Percentiles rank a stretch among this genome's conserved stretches.
Evolutionary conservation across 192 early-diverging fungal species (phyloP).

Genomic region (Mortierella hygrophila): DNA sequence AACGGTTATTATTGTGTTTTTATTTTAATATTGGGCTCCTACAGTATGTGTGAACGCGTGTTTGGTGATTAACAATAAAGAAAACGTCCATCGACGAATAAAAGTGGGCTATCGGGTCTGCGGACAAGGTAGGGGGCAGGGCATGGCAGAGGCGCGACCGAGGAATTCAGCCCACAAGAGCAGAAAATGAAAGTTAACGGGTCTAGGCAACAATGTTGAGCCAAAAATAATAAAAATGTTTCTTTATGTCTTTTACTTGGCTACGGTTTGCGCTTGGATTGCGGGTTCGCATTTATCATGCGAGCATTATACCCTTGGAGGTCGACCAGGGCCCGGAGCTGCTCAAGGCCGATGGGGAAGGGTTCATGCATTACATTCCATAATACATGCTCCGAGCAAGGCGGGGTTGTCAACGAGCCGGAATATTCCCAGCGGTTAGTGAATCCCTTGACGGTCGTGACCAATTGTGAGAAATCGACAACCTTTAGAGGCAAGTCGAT

Average conservation of each 20-base stretch:
- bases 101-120: background rate
- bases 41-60: background rate
- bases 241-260: background rate
- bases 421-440: constrained; percentile 43
- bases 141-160: background rate
- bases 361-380: constrained; percentile 58
- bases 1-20: too few species aligned
- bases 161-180: background rate
- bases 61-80: background rate
- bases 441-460: background rate
- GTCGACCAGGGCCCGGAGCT: constrained; percentile 36
- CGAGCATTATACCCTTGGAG: constrained; percentile 60
- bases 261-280: background rate
- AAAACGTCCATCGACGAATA: background rate
- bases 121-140: background rate
- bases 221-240: background rate
- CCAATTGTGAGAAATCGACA: background rate
- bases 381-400: constrained; percentile 67
- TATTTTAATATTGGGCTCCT: too few species aligned
- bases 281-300: constrained; percentile 14
- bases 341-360: constrained; percentile 34
- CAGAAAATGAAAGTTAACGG: background rate
- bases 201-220: background rate
- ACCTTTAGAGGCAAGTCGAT: background rate
- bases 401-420: constrained; percentile 71